A percentile compares a stretch with the other conserved stretches of the same genome.
Evolutionary conservation across 2,329 filamentous ascomycete genomes (phyloP).

Genomic region (Aspergillus udagawae): DNA sequence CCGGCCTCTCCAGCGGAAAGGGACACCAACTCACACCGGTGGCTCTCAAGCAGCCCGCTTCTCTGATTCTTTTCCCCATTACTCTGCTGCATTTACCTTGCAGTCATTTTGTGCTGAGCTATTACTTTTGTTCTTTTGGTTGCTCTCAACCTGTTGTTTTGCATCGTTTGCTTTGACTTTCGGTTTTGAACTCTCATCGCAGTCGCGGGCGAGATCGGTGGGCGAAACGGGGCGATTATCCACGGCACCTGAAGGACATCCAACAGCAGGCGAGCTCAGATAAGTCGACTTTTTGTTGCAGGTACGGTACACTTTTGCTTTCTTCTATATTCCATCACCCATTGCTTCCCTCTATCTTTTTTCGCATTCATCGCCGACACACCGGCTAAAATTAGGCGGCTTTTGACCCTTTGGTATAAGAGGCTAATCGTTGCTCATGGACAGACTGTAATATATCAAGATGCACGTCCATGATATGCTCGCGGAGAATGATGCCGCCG

Average conservation of each 20-base stretch:
- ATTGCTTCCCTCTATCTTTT: neutral
- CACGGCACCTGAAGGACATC: neutral
- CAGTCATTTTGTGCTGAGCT: slow-evolving; percentile 3
- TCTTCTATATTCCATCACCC: neutral
- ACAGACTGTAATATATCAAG: slow-evolving; percentile 34
- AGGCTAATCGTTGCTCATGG: neutral
- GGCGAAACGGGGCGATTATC: neutral
- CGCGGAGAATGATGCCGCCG: slow-evolving; percentile 70
- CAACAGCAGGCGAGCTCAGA: neutral
- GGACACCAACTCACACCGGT: slow-evolving; percentile 10
- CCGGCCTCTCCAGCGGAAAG: slow-evolving; percentile 23
- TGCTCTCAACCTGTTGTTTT: slow-evolving; percentile 1
- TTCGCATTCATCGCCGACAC: neutral
- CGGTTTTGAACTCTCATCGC: neutral
- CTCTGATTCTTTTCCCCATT: neutral
- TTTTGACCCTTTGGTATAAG: neutral
- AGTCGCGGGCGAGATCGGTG: slow-evolving; percentile 7
- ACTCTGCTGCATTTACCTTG: neutral
- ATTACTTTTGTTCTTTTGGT: slow-evolving; percentile 4
- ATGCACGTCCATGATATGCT: slow-evolving; percentile 98
- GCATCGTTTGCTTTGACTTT: slow-evolving; percentile 1
- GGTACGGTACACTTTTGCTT: neutral
- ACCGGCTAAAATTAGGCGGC: neutral
- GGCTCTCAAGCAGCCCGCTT: slow-evolving; percentile 6
- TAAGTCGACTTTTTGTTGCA: neutral